Evolutionary conservation across 352 stramenopile species (phyloP).

Genomic region (Phytophthora litchii): DNA sequence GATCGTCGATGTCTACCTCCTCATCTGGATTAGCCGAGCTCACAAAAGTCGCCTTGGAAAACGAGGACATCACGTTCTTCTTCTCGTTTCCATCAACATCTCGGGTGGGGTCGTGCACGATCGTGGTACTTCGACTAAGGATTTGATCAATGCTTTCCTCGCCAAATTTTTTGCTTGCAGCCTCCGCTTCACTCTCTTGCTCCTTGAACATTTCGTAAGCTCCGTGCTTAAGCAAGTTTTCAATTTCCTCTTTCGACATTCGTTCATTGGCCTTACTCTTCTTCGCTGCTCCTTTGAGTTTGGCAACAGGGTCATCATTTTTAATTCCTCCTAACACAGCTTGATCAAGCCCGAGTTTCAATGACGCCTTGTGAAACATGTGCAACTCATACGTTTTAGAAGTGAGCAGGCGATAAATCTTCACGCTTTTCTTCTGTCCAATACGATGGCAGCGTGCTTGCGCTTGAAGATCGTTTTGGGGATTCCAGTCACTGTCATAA

Average conservation of each 20-base stretch:
- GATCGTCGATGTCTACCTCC: constrained; percentile 92
- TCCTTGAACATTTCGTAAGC: constrained; percentile 96
- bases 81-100: constrained; percentile 51
- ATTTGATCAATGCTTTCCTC: constrained; percentile 99
- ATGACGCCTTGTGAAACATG: constrained; percentile 93
- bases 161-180: constrained; percentile 95
- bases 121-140: constrained; percentile 90
- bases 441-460: constrained; percentile 93
- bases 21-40: constrained; percentile 86
- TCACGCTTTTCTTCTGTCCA: constrained; percentile 93
- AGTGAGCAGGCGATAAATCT: constrained; percentile 93
- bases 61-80: constrained; percentile 87
- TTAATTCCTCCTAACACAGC: constrained; percentile 90
- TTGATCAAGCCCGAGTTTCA: constrained; percentile 93
- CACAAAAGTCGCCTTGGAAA: constrained; percentile 94
- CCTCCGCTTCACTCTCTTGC: constrained; percentile 90
- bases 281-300: constrained; percentile 44
- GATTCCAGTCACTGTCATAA: constrained; percentile 99
- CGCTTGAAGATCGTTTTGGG: constrained; percentile 94
- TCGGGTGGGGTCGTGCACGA: constrained; percentile 84
- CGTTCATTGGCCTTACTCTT: constrained; percentile 45
- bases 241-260: constrained; percentile 92
- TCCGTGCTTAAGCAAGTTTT: constrained; percentile 93
- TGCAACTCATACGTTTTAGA: constrained; percentile 94
- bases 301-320: constrained; percentile 57